phyloP scores from a whole-genome alignment of 1,284 basidiomycete species.

The Tremellales sp. region DNA sequence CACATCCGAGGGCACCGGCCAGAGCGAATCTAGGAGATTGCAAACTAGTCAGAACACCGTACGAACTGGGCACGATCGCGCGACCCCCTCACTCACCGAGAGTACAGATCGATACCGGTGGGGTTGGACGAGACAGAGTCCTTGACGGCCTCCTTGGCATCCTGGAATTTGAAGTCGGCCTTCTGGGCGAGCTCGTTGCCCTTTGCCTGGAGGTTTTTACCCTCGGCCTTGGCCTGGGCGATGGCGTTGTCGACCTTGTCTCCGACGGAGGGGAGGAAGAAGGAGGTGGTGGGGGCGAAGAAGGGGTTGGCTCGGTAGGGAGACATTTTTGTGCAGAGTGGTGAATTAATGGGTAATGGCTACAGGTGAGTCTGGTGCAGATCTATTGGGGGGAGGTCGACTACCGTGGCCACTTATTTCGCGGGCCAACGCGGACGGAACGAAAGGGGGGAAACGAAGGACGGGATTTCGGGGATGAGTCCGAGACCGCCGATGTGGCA shows the following conservation, averaged over 20 bases:
- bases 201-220: slow-evolving; percentile 24
- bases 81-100: slow-evolving; percentile 46
- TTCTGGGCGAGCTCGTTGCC: slow-evolving; percentile 12
- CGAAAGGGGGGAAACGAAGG: too few relatives aligned
- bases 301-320: slow-evolving; percentile 46
- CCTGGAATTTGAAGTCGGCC: slow-evolving; percentile 36
- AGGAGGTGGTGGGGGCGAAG: slow-evolving; percentile 45
- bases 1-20: slow-evolving; percentile 87
- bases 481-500: too few relatives aligned
- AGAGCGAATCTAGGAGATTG: slow-evolving; percentile 54
- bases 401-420: too few relatives aligned
- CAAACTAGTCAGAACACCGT: slow-evolving; percentile 5
- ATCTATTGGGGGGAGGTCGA: too few relatives aligned
- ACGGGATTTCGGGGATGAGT: too few relatives aligned
- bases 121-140: slow-evolving; percentile 37
- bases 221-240: slow-evolving; percentile 32
- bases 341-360: neutral
- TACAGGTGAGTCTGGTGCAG: too few relatives aligned
- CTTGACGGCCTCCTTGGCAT: slow-evolving; percentile 44
- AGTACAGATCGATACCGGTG: slow-evolving; percentile 51
- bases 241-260: slow-evolving; percentile 47
- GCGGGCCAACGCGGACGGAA: too few relatives aligned
- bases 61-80: neutral
- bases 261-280: slow-evolving; percentile 48
- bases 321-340: slow-evolving; percentile 21